Evolutionary conservation across 768 basidiomycete genomes (phyloP), one percentile per base, ranked within the genome.

Genomic region (Kwoniella bestiolae): DNA sequence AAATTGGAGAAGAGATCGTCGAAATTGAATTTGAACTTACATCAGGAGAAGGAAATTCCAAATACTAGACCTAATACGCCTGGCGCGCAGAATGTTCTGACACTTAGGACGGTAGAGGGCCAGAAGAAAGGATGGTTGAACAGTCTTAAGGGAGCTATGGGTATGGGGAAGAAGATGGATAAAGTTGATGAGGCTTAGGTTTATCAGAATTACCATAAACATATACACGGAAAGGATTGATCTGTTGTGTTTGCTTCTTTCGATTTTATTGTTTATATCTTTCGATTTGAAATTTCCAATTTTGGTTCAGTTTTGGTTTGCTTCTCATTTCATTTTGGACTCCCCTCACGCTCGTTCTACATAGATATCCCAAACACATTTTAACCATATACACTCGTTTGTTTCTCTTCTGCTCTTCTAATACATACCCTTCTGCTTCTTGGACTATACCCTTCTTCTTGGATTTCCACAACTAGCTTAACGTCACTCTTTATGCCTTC

Each of bases 91-190:
- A 63, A 50, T 50, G 51, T 63, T 2, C 31, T 71, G 28, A 52
- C 56, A n/a, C 26, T 58, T 34, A 63, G 35, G 51, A 32, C 47
- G 1, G 44, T 11, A 5, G 49, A 49, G 16, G 47, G 56, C 5
- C n/a, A 49, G 25, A 67, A 65, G 34, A 63, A 62, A 50, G 65
- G 65, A 9, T 64, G 63, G 63, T 28, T 64, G 7, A 64, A 64
- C 44, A 57, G 49, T 45, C 56, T 65, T 41, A 70, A 66, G 23
- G 68, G 68, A 26, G 56, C 65, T 14, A 68, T 66, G 57, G 71
- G 68, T 12, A 55, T 66, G 64, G 62, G 65, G 2, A 61, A 65
- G 62, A 67, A 60, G 53, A 53, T 63, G 62, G 69, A 64, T 25
- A 63, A 55, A 51, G 58, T 60, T 35, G 65, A 70, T 14, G 69